These are phyloP conservation scores for Aspergillus oerlinghausenensis DNA, from an alignment of 2,329 filamentous ascomycete species.

Conservation along the genomic window DNA sequence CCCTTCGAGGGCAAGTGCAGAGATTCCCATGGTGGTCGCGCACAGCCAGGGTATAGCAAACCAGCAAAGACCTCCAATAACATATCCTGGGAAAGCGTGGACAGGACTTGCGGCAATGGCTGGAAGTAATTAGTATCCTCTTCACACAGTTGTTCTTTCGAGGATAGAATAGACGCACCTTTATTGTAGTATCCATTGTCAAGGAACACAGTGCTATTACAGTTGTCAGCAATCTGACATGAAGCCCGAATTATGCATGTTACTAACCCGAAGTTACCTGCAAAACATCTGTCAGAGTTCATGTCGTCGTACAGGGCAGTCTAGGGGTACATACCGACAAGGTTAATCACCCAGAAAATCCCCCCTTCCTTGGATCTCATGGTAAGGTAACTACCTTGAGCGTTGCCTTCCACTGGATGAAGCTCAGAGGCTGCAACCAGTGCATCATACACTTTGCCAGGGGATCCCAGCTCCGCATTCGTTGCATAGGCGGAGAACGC, in stretches of 20 bases:
- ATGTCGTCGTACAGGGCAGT: too few relatives aligned
- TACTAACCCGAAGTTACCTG: slow-evolving; percentile 28
- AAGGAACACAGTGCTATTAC: slow-evolving; percentile 66
- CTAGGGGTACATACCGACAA: slow-evolving; percentile 67
- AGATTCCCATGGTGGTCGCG: slow-evolving; percentile 82
- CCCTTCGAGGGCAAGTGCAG: slow-evolving; percentile 73
- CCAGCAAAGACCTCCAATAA: slow-evolving; percentile 81
- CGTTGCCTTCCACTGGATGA: slow-evolving; percentile 76
- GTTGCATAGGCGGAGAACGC: slow-evolving; percentile 77
- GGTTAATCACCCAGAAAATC: slow-evolving; percentile 89
- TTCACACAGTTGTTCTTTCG: not conserved
- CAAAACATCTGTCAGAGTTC: slow-evolving; percentile 1
- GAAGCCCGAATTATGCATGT: not conserved
- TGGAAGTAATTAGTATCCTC: slow-evolving; percentile 6
- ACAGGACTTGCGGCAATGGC: slow-evolving; percentile 84
- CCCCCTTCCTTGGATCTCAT: slow-evolving; percentile 77
- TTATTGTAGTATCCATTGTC: slow-evolving; percentile 92
- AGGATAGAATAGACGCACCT: slow-evolving; percentile 13
- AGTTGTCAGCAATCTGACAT: slow-evolving; percentile 4
- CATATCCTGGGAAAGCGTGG: slow-evolving; percentile 81
- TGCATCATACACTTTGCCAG: slow-evolving; percentile 71
- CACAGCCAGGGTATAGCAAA: slow-evolving; percentile 90
- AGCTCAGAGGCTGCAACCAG: slow-evolving; percentile 62
- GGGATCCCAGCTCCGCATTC: slow-evolving; percentile 67
- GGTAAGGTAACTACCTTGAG: slow-evolving; percentile 76